Evolutionary conservation across 1,139 yeast species (phyloP), one percentile per base, ranked within the genome.

Genomic region (Sugiyamaella pinicola): DNA sequence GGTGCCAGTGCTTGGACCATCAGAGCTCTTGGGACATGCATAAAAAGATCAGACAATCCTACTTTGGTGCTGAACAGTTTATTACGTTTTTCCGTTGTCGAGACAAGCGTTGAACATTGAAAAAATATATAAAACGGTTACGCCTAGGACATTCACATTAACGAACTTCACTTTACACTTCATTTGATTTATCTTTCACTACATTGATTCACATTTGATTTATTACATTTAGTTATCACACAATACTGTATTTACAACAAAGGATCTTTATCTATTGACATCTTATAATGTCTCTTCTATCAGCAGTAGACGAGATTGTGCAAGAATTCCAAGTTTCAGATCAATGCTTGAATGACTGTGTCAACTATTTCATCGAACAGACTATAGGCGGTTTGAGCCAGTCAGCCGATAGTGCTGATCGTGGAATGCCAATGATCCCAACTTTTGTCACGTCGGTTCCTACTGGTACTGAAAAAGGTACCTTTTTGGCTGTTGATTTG

Each of bases 341-440:
- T 54, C 80, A 78, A 10, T 47, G 75, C 47, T 72, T 88, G 52
- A 69, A 75, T 45, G 73, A 76, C 48, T 82, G 88, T 18, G 87
- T 90, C 1, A 79, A 78, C n/a, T 74, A 77, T 55, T 89, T 88
- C 68, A 75, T 80, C 42, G 72, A 77, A 55, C 80, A 84, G 37
- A 85, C 87, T 76, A 77, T 80, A 38, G 70, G 72, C 35, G 95
- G 95, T 2, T 75, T 88, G 49, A 67, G 69, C 3, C 74, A 76
- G n/a, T 26, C 39, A 9, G 49, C 55, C 15, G 46, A 40, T 10
- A 63, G 72, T 15, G 72, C 75, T 51, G 78, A 77, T 38, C 69
- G 72, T 43, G 81, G 81, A 10, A 63, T 89, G 77, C 96, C 96
- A 31, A 89, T 89, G 96, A 87, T 89, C 61, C 96, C 96, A 33